Percentiles rank a stretch among this genome's conserved stretches.
These are phyloP conservation scores for Silene conica DNA, from an alignment of 148 eudicot genomes.

Conservation along the genomic window DNA sequence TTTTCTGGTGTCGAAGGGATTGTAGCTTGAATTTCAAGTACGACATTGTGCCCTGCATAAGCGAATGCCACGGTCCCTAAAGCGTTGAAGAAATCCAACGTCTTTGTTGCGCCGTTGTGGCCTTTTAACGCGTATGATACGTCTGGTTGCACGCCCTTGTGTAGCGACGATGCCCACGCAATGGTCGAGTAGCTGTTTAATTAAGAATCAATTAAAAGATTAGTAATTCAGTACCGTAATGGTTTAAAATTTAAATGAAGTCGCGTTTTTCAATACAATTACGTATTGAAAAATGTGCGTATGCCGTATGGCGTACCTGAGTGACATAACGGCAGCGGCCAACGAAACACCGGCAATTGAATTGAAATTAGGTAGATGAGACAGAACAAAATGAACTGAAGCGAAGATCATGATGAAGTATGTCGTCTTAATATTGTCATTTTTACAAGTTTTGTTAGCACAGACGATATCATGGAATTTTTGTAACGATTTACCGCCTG, in stretches of 20 bases:
- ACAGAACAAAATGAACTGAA: constrained; percentile 33
- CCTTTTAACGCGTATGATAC: constrained; percentile 15
- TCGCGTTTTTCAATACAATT: too few relatives aligned
- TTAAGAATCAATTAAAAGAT: background rate
- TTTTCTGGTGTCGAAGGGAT: constrained; percentile 34
- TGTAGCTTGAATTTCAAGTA: constrained; percentile 35
- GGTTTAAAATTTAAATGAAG: too few relatives aligned
- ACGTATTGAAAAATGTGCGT: too few relatives aligned
- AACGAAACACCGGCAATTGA: constrained; percentile 33
- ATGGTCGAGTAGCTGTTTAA: constrained; percentile 32
- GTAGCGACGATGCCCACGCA: constrained; percentile 30
- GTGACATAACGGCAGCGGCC: constrained; percentile 39
- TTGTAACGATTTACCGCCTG: constrained; percentile 32
- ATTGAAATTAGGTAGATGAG: constrained; percentile 38
- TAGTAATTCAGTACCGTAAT: background rate
- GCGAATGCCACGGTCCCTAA: constrained; percentile 36
- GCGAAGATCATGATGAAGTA: constrained; percentile 37
- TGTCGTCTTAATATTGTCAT: constrained; percentile 15
- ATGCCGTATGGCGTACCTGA: constrained; percentile 30
- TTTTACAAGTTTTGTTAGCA: constrained; percentile 7
- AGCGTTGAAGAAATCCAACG: constrained; percentile 30
- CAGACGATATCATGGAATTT: constrained; percentile 29
- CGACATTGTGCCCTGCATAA: constrained; percentile 38
- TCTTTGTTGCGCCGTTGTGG: constrained; percentile 14
- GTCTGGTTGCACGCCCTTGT: constrained; percentile 28